phyloP scores from a whole-genome alignment of 73 alveolate genomes.

The Symbiodinium pilosum region DNA sequence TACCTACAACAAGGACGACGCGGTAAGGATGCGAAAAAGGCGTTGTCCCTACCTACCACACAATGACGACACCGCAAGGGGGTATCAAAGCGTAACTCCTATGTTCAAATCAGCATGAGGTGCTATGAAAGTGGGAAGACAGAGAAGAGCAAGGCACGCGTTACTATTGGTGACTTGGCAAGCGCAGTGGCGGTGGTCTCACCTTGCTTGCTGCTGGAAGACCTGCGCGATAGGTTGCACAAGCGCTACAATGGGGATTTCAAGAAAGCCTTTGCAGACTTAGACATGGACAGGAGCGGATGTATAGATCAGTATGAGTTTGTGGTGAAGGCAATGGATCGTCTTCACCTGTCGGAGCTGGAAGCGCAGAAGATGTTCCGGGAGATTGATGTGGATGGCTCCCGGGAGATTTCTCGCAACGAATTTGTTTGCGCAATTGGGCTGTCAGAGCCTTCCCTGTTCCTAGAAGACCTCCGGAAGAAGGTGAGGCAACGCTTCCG shows the following conservation, averaged over 20 bases:
- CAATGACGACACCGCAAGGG: too few relatives aligned
- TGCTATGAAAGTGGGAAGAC: too few relatives aligned
- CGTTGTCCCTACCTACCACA: too few relatives aligned
- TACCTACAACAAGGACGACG: too few relatives aligned
- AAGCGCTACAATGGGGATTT: slow-evolving; percentile 30
- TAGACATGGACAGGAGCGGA: slow-evolving; percentile 58
- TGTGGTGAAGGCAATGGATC: slow-evolving; percentile 45
- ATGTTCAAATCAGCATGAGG: too few relatives aligned
- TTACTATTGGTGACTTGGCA: slow-evolving; percentile 37
- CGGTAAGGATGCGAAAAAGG: too few relatives aligned
- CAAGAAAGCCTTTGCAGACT: slow-evolving; percentile 45
- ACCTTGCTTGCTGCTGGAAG: slow-evolving; percentile 63
- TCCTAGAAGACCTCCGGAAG: slow-evolving; percentile 70
- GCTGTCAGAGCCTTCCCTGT: slow-evolving; percentile 78
- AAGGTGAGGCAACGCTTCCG: slow-evolving; percentile 83
- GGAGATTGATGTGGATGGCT: slow-evolving; percentile 83
- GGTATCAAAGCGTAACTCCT: too few relatives aligned
- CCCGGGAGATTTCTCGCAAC: slow-evolving; percentile 34
- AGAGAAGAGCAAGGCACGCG: slow-evolving; percentile 4
- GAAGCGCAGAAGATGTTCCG: slow-evolving; percentile 81
- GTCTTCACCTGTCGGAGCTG: slow-evolving; percentile 2
- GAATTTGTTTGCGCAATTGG: slow-evolving; percentile 73
- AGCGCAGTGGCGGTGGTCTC: slow-evolving; percentile 76
- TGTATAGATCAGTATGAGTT: slow-evolving; percentile 4
- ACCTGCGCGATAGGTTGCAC: slow-evolving; percentile 63